phyloP scores from a whole-genome alignment of 2,329 filamentous ascomycete species.

The Cladophialophora bantiana region DNA sequence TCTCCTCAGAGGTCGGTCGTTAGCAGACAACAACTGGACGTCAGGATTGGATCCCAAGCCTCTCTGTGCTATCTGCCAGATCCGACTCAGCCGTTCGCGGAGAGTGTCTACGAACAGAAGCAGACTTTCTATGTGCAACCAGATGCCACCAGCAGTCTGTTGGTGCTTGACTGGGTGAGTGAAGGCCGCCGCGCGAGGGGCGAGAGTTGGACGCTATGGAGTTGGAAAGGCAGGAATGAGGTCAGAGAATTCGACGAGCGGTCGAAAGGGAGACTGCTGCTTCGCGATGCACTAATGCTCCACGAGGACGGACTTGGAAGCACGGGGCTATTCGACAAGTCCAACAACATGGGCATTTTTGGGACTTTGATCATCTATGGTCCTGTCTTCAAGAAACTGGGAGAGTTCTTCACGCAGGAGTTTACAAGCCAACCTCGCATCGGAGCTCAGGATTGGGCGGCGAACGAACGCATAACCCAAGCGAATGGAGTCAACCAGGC shows the following conservation, averaged over 20 bases:
- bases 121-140: constrained; percentile 74
- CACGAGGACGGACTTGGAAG: constrained; percentile 60
- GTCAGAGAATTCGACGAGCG: constrained; percentile 65
- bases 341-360: constrained; percentile 68
- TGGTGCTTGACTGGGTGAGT: constrained; percentile 92
- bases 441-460: constrained; percentile 77
- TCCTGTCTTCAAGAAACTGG: constrained; percentile 68
- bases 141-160: constrained; percentile 65
- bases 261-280: constrained; percentile 65
- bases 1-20: constrained; percentile 55
- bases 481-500: constrained; percentile 34
- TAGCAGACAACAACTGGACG: constrained; percentile 58
- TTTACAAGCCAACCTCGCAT: constrained; percentile 81
- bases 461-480: constrained; percentile 40
- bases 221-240: constrained; percentile 86
- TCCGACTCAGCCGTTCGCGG: constrained; percentile 87
- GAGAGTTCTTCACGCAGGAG: constrained; percentile 77
- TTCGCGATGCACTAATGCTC: constrained; percentile 85
- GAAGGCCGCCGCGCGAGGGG: constrained; percentile 84
- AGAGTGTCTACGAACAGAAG: constrained; percentile 81
- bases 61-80: constrained; percentile 77
- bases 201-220: constrained; percentile 83
- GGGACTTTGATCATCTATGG: constrained; percentile 87
- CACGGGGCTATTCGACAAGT: constrained; percentile 37
- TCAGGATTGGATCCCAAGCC: constrained; percentile 56